Evolutionary conservation across 768 basidiomycete genomes (phyloP), one percentile per base, ranked within the genome.

Genomic region (Macrolepiota fuliginosa): DNA sequence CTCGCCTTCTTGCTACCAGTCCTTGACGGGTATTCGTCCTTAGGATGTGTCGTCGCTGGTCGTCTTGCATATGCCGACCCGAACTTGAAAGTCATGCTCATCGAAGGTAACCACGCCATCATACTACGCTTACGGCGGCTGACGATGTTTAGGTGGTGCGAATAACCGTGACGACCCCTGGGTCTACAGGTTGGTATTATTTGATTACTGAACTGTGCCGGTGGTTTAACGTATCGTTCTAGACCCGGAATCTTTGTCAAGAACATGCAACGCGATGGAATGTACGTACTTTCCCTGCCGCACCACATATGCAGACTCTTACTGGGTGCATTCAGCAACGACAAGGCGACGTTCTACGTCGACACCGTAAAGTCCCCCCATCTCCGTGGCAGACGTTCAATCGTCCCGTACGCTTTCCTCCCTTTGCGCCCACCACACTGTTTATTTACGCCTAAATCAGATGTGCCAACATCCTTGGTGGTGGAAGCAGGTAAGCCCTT

Each of bases 81-180:
- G 25, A 89, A 76, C 67, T 72, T 90, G 59, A 88, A 89, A 70
- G 87, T 90, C 61, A 87, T 89, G 85, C 81, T 90, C 66, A 85
- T 89, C 62, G 88, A 89, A 77, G 88, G 86, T 83, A 58, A 22
- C 71, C 47, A 35, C 19, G 15, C 2, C 32, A 22, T 12, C 32
- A 7, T n/a, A 25, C 37, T 7, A 22, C 22, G 27, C 11, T 1
- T 9, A 40, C 7, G 12, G 19, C 5, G 2, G 37, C 42, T 36
- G 40, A 42, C 7, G 2, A 25, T 24, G n/a, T n/a, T 2, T 27
- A 87, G 86, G 79, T 57, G 87, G 88, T 61, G 83, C 84, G 19
- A 88, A 88, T 77, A 89, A 89, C 73, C 78, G 85, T 13, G 87
- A 88, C 65, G 88, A 89, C 63, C 88, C 87, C 47, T 89, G 86